These are phyloP conservation scores for Elsinoe perseae DNA, from an alignment of 2,329 filamentous ascomycete genomes.

Conservation along the genomic window DNA sequence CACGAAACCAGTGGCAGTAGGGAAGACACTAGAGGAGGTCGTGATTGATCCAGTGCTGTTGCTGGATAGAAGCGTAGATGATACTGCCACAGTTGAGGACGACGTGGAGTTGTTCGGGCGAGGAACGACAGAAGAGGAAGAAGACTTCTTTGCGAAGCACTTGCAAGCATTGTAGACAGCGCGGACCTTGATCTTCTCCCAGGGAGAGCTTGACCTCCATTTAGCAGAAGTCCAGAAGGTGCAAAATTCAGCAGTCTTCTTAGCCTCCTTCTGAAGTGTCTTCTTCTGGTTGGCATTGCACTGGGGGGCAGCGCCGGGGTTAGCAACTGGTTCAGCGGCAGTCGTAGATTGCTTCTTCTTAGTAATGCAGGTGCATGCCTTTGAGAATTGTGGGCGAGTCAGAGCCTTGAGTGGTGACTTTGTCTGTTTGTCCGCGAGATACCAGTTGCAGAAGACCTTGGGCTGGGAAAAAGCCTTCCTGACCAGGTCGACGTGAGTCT, in stretches of 20 bases:
- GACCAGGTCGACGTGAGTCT: neutral
- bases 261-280: neutral
- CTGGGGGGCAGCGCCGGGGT: neutral
- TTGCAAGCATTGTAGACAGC: conserved; percentile 9
- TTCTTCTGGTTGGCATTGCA: neutral
- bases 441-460: conserved; percentile 1
- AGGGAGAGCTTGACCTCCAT: neutral
- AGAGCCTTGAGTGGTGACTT: neutral
- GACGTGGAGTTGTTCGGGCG: neutral
- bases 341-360: conserved; percentile 3
- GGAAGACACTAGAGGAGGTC: neutral
- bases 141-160: neutral
- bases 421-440: neutral
- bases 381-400: neutral
- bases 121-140: neutral
- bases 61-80: neutral
- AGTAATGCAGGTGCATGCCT: neutral
- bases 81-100: neutral
- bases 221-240: neutral
- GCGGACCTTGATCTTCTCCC: neutral
- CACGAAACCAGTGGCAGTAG: neutral
- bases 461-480: neutral
- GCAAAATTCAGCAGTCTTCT: conserved; percentile 4
- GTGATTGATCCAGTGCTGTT: neutral
- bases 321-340: neutral